Evolutionary conservation across 148 eudicot species (phyloP).

Genomic region (Salicornia ramosissima): DNA sequence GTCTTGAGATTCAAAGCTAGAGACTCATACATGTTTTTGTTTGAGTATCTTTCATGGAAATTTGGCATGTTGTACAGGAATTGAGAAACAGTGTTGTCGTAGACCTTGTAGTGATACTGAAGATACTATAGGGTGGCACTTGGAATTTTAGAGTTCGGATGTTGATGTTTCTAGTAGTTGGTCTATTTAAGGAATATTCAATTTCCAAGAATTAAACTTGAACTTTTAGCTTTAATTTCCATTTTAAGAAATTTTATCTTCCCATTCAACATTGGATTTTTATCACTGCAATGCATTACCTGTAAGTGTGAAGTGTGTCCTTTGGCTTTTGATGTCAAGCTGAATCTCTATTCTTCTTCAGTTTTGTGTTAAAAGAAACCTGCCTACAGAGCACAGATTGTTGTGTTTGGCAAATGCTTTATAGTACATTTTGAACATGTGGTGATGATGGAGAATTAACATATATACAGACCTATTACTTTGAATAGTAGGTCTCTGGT

Average conservation of each 20-base stretch:
- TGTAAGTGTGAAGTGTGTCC: background rate
- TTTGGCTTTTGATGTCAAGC: background rate
- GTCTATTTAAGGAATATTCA: background rate
- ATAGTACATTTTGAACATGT: no score
- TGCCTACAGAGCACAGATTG: no score
- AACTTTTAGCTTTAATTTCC: no score
- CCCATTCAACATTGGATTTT: background rate
- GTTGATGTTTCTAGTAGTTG: background rate
- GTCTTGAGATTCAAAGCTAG: background rate
- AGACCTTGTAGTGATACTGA: conserved; percentile 2
- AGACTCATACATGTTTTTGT: background rate
- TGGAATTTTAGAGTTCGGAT: background rate
- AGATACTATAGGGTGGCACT: no score
- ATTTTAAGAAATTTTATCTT: no score
- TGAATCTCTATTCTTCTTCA: background rate
- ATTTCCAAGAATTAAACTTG: no score
- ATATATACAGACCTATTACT: background rate
- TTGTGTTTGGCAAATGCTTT: no score
- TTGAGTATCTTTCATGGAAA: background rate
- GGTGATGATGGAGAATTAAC: background rate
- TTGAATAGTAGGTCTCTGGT: no score
- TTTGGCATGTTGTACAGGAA: conserved; percentile 8
- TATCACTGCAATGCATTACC: background rate
- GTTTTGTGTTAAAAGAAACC: no score
- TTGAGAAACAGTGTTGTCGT: background rate